Percentiles rank a stretch among this genome's conserved stretches.
Conservation (phyloP, 495 filamentous ascomycete species). For the Terfezia boudieri region DNA sequence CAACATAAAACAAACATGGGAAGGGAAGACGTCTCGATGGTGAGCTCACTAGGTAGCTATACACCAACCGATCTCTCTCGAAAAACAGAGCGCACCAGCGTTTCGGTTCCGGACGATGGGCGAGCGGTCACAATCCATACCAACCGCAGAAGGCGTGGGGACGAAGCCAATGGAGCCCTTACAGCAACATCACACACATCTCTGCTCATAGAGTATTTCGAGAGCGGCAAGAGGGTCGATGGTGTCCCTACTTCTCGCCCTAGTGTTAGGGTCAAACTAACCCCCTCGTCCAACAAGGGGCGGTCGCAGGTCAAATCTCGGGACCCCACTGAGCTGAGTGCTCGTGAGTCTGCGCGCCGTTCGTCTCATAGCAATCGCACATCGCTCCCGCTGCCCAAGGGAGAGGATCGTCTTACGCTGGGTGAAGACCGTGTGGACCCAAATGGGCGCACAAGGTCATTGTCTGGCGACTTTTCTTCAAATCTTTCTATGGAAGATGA, state of each 20-base stretch:
- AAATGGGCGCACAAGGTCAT: slow-evolving; percentile 7
- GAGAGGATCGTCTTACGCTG: slow-evolving; percentile 16
- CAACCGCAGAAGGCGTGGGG: slow-evolving; percentile 35
- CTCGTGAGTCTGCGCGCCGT: slow-evolving; percentile 4
- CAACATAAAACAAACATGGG: background rate
- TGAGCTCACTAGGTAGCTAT: slow-evolving; percentile 17
- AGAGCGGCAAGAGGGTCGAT: slow-evolving; percentile 50
- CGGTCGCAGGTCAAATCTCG: slow-evolving; percentile 7
- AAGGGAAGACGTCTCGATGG: slow-evolving; percentile 6
- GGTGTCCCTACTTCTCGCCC: slow-evolving; percentile 40
- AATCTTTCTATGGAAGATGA: background rate
- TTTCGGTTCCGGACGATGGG: slow-evolving; percentile 89
- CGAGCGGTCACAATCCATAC: slow-evolving; percentile 76
- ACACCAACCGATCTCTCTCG: slow-evolving; percentile 17
- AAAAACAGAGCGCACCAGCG: slow-evolving; percentile 57
- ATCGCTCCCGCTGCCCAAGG: slow-evolving; percentile 13
- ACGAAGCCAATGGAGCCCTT: slow-evolving; percentile 29
- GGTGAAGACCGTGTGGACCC: slow-evolving; percentile 4
- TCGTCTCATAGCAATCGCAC: slow-evolving; percentile 15
- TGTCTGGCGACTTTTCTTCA: slow-evolving; percentile 17
- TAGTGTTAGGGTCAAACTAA: slow-evolving; percentile 86
- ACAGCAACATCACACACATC: slow-evolving; percentile 60
- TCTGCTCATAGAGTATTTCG: slow-evolving; percentile 94
- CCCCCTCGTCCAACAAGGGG: slow-evolving; percentile 38
- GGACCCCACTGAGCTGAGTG: background rate